Base-by-base conservation (phyloP, 75 land plant genomes). In the Selaginella tamariscina region DNA sequence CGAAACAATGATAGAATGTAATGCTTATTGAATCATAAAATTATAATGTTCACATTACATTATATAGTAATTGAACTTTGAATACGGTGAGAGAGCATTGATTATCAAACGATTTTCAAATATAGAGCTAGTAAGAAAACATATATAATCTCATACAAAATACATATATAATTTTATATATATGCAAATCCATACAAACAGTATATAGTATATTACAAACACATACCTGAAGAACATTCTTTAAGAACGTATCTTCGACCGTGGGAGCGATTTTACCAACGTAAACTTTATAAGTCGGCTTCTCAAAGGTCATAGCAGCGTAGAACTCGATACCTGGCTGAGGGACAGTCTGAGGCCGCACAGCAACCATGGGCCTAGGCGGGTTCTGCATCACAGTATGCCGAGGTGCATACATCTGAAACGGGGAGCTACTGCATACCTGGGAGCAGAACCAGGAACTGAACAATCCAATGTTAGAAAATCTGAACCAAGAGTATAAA, bases 221-320 rank as follows among this genome's bases (percentile, higher is more conserved):
- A 66, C 79, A 18, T 67, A 88, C 99, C 77, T 75, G 79, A 70
- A 95, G 85, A 27, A 95, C 72, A 65, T 85, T 76, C 5, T 81
- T 77, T 73, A 95, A 74, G 65, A 91, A 95, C 24, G 87, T 96
- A 77, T 91, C 86, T 32, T 91, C 99, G n/a, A 87, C 86, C 2
- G 89, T 81, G 13, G 87, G 32, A 44, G 96, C 72, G 64, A 95
- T 95, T 71, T 86, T 90, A 29, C 99, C 99, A 31, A 95, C 87
- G 77, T 91, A 95, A 67, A 91, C 92, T 30, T 84, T 91, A 21
- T 96, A 87, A 65, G 87, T 88, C 54, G 97, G 99, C 76, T 95
- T 95, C 73, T 95, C 99, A 44, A 80, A 74, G 20, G 76, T 82
- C 24, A 80, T 32, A 67, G 73, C 55, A 49, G 73, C 60, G 15